Conservation (phyloP, 1,284 basidiomycete species). For the Sanghuangporus weigelae region DNA sequence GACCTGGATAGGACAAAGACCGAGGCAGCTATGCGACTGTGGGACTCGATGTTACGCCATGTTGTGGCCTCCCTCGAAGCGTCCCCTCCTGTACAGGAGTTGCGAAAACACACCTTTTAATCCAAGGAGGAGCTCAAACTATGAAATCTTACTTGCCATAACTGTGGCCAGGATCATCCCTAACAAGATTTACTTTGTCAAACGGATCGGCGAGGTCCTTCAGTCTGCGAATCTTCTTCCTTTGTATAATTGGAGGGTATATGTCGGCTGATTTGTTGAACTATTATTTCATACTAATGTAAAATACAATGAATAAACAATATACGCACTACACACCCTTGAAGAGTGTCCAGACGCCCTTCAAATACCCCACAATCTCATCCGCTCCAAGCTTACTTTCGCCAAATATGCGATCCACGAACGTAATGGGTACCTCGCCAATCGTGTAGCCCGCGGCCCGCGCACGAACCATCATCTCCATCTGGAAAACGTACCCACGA, state of each 20-base stretch:
- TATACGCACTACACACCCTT: constrained; percentile 46
- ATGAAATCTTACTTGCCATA: neutral
- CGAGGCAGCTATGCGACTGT: neutral
- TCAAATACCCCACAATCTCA: constrained; percentile 85
- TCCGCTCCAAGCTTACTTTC: constrained; percentile 88
- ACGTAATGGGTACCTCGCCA: constrained; percentile 90
- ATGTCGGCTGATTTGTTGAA: neutral
- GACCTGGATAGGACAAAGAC: constrained; percentile 2
- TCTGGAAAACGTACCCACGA: constrained; percentile 93
- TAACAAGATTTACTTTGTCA: neutral
- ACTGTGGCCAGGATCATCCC: neutral
- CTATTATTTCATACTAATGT: neutral
- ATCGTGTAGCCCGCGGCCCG: constrained; percentile 77
- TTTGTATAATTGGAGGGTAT: neutral
- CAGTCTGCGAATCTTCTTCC: neutral
- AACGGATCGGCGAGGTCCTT: neutral
- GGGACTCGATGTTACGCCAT: constrained; percentile 1
- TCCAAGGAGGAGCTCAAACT: neutral
- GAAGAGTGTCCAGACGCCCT: constrained; percentile 82
- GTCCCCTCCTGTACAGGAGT: neutral
- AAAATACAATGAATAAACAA: neutral
- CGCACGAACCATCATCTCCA: constrained; percentile 95
- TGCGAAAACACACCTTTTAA: neutral
- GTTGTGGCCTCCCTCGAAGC: neutral
- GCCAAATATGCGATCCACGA: constrained; percentile 89